Conservation (phyloP, 768 basidiomycete genomes). For the Pholiota conissans region DNA sequence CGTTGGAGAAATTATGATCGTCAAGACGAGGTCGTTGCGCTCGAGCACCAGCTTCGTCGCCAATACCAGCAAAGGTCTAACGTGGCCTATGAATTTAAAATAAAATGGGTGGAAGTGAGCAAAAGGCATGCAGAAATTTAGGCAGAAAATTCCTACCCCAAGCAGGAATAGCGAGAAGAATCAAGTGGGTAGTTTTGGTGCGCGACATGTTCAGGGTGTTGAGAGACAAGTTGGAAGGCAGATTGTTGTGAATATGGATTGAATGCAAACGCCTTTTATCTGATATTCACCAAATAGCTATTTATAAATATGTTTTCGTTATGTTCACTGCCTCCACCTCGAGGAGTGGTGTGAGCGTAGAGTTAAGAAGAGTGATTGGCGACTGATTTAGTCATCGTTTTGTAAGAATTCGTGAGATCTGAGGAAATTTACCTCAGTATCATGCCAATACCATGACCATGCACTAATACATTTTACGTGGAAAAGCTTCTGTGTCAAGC, state of each 20-base stretch:
- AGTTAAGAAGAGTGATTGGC: not conserved
- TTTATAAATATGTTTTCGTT: not conserved
- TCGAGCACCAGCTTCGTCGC: slow-evolving; percentile 11
- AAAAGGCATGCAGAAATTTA: not conserved
- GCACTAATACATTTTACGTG: not conserved
- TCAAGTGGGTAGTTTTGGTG: not conserved
- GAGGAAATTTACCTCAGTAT: not conserved
- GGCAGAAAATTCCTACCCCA: not conserved
- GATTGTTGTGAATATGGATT: too few relatives aligned
- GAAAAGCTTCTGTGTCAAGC: not conserved
- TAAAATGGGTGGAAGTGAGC: not conserved
- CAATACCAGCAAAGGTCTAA: slow-evolving; percentile 8
- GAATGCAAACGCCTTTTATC: too few relatives aligned
- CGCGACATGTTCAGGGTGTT: not conserved
- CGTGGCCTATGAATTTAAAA: slow-evolving; percentile 7
- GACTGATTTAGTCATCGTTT: not conserved
- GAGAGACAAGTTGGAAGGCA: too few relatives aligned
- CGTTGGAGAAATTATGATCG: slow-evolving; percentile 4
- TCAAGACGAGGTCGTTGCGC: slow-evolving; percentile 4
- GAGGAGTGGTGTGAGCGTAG: not conserved
- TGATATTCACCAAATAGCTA: not conserved
- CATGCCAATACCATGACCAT: not conserved
- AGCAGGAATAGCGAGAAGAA: not conserved
- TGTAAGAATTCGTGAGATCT: not conserved
- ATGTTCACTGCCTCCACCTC: not conserved